These are phyloP conservation scores for Diospyros kaki DNA, from an alignment of 148 eudicot genomes.

Conservation along the genomic window DNA sequence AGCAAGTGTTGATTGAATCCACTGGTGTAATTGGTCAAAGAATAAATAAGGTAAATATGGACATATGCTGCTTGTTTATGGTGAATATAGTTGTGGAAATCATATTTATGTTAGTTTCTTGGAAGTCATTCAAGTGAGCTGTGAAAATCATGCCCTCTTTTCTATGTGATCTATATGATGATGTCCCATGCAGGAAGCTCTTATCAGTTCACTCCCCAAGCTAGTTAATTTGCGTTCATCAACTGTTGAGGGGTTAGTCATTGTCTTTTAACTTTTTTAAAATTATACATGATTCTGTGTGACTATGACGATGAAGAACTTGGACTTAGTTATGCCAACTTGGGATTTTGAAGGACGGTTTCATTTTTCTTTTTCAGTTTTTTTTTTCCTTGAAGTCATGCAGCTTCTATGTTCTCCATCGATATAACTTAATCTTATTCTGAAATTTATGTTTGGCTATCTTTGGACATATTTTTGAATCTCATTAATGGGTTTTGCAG, in stretches of 20 bases:
- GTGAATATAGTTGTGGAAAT: not conserved
- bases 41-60: conserved; percentile 74
- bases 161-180: not conserved
- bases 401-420: not conserved
- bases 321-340: not conserved
- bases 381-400: not conserved
- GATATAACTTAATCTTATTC: not conserved
- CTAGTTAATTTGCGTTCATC: conserved; percentile 61
- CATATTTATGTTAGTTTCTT: not conserved
- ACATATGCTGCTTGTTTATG: not conserved
- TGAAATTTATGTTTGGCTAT: not conserved
- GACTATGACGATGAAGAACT: not conserved
- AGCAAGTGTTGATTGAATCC: conserved; percentile 85
- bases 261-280: conserved; percentile 6
- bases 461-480: conserved; percentile 3
- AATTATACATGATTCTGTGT: not conserved
- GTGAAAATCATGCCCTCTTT: not conserved
- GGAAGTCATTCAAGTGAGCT: not conserved
- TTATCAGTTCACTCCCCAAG: conserved; percentile 74
- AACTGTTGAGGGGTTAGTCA: conserved; percentile 63
- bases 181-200: conserved; percentile 67
- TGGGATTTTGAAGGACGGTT: not conserved
- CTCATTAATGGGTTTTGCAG: conserved; percentile 38
- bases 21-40: conserved; percentile 98
- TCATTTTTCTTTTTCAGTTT: not conserved